Base-by-base conservation (phyloP, 306 rosid genomes). In the Quercus aquifolioides region DNA sequence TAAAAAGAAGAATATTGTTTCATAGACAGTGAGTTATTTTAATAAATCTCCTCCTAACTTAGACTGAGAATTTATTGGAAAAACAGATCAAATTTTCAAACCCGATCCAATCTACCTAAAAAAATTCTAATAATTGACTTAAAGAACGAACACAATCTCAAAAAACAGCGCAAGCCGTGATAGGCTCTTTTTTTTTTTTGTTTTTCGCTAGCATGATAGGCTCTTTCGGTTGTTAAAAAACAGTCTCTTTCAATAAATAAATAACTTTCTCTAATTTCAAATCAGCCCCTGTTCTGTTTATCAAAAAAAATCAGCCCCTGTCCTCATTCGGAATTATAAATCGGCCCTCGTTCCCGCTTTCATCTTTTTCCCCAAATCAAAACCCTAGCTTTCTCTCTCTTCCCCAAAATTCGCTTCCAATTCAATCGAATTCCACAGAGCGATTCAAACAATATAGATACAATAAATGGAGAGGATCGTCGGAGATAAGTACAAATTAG, bases 401-500 rank as follows among this genome's bases (percentile, higher is more conserved):
- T 60, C 59, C 28, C 19, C 57, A 10, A 49, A 10, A 49, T 49
- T 11, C 54, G 54, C 13, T 49, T 13, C 54, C 15, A 33, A 7
- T 63, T 23, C 17, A 19, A 59, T 69, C 25, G 10, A 59, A 31
- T 69, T 76, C 54, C 56, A 11, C 13, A 11, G 74, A 46, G 38
- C 54, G 23, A 63, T 13, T 4, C 10, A 13, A 3, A 12, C 20
- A 11, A 41, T 41, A 41, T 41, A 41, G 46, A 41, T 41, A 41
- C 11, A 6, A 31, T 73, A 21, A 55, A 91, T 92, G 97, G 92
- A 92, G 84, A 85, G 92, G 81, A 68, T 92, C 56, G 43, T 90
- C 19, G 97, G 87, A 2, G 92, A 87, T 3, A 88, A 87, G 85
- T 92, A 63, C 80, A 92, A 90, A 84, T 21, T 90, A 60, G 94